Conservation (phyloP, 1,284 basidiomycete species). For the Athelia psychrophila region DNA sequence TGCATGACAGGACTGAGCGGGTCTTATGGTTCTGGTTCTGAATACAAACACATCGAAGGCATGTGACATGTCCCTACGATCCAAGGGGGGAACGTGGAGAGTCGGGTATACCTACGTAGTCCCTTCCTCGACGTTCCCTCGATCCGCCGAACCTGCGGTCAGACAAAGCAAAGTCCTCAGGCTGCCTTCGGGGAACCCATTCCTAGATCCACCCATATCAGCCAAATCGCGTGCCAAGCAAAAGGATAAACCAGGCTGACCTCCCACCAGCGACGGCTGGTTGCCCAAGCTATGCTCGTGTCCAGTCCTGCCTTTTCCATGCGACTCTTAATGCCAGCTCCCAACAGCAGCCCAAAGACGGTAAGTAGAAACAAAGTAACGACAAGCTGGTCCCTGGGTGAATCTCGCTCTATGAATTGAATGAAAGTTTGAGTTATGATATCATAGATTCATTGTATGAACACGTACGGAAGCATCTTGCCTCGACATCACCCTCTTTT, state of each 20-base stretch:
- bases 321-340: slow-evolving; percentile 78
- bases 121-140: slow-evolving; percentile 28
- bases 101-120: slow-evolving; percentile 39
- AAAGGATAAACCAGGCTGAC: slow-evolving; percentile 36
- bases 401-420: slow-evolving; percentile 54
- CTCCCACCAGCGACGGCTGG: slow-evolving; percentile 75
- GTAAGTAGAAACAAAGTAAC: slow-evolving; percentile 87
- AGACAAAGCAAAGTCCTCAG: slow-evolving; percentile 46
- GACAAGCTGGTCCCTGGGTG: slow-evolving; percentile 86
- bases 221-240: slow-evolving; percentile 1
- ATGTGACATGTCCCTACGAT: background rate
- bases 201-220: slow-evolving; percentile 34
- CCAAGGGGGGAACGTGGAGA: slow-evolving; percentile 5
- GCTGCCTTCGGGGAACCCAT: slow-evolving; percentile 54
- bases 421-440: background rate
- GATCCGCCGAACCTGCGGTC: slow-evolving; percentile 32
- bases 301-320: slow-evolving; percentile 76
- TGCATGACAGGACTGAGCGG: no score
- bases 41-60: no score
- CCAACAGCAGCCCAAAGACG: slow-evolving; percentile 79
- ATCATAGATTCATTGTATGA: background rate
- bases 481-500: slow-evolving; percentile 95
- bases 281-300: slow-evolving; percentile 58
- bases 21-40: no score
- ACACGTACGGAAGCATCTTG: slow-evolving; percentile 89